Evolutionary conservation across 2,329 filamentous ascomycete genomes (phyloP).

Genomic region (Fusarium coicis): DNA sequence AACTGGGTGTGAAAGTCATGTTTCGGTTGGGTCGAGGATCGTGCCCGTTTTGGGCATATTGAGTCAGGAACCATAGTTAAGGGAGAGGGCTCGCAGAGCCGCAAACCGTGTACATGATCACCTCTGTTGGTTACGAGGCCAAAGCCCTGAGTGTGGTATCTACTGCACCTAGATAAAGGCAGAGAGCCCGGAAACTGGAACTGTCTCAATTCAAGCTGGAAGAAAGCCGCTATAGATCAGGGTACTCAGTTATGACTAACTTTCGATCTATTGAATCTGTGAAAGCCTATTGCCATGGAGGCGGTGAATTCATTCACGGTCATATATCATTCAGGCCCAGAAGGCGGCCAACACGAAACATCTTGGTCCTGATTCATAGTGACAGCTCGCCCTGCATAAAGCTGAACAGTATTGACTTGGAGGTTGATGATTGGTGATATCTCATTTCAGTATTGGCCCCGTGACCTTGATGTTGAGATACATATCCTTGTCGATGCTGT

Average conservation of each 20-base stretch:
- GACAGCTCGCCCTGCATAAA: constrained; percentile 38
- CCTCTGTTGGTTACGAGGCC: not conserved
- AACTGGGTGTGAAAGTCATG: constrained; percentile 18
- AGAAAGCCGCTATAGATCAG: not conserved
- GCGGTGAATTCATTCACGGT: constrained; percentile 17
- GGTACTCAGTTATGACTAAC: not conserved
- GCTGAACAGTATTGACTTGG: constrained; percentile 8
- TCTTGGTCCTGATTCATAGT: constrained; percentile 12
- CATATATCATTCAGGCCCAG: constrained; percentile 7
- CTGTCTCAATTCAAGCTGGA: not conserved
- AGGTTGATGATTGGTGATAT: constrained; percentile 35
- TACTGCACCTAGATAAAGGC: not conserved
- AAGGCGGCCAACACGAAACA: constrained; percentile 13
- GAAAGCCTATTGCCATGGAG: not conserved
- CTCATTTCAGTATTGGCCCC: constrained; percentile 7
- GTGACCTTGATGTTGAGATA: constrained; percentile 21
- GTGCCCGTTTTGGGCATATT: constrained; percentile 9
- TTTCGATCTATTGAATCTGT: not conserved
- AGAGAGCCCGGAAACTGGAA: not conserved
- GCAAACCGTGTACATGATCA: constrained; percentile 5
- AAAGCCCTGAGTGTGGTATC: not conserved
- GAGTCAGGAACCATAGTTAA: constrained; percentile 16
- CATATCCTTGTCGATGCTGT: constrained; percentile 14
- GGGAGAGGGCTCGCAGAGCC: constrained; percentile 25
- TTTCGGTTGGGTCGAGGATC: constrained; percentile 30